A percentile compares a stretch with the other conserved stretches of the same genome.
Evolutionary conservation across 2,329 filamentous ascomycete genomes (phyloP).

Genomic region (Ceratocystis ficicola): DNA sequence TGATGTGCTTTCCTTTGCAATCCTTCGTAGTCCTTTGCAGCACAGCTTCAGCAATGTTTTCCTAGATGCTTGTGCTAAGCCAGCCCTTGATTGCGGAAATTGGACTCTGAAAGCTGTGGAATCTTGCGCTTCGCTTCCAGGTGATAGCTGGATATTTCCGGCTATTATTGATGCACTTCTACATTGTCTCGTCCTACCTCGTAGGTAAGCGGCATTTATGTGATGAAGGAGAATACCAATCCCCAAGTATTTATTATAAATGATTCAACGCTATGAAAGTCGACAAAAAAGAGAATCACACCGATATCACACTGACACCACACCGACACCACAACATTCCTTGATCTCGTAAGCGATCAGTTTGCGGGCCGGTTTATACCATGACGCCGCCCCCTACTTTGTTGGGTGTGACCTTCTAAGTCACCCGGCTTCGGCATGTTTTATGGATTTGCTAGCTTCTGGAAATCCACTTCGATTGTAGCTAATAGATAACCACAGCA

Average conservation of each 20-base stretch:
- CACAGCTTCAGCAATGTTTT: not conserved
- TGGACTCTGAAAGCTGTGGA: not conserved
- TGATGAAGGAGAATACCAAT: not conserved
- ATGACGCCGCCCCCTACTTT: not conserved
- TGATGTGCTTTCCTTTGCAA: not conserved
- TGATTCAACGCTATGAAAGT: not conserved
- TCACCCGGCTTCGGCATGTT: not conserved
- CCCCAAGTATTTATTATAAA: not conserved
- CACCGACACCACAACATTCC: not conserved
- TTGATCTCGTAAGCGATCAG: not conserved
- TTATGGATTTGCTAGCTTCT: not conserved
- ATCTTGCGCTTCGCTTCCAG: not conserved
- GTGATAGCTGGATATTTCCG: not conserved
- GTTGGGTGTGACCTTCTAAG: not conserved
- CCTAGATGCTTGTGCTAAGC: not conserved
- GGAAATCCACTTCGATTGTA: constrained; percentile 39
- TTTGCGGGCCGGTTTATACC: too few species aligned
- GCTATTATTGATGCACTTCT: not conserved
- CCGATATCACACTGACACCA: not conserved
- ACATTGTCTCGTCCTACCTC: not conserved
- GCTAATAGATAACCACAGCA: constrained; percentile 40
- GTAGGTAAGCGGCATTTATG: not conserved
- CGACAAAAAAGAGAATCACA: not conserved
- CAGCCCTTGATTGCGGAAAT: not conserved
- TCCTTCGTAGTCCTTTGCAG: too few species aligned